Evolutionary conservation across 2,329 filamentous ascomycete species (phyloP), one percentile per base, ranked within the genome.

Genomic region (Trichoderma sp.): DNA sequence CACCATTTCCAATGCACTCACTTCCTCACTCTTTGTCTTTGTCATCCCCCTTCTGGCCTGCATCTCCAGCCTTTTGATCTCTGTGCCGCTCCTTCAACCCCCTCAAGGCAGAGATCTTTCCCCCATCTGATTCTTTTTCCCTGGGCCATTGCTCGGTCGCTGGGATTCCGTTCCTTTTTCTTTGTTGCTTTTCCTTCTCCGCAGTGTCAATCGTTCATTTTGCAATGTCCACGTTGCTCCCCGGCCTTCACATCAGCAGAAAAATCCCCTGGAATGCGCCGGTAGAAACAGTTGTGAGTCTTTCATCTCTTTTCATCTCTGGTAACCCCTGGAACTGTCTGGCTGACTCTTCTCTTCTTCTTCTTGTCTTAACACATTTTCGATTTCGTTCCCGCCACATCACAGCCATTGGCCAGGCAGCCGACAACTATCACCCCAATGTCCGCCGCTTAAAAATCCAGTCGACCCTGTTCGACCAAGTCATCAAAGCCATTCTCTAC

Each of bases 381-480:
- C 64, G 71, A 62, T 74, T 76, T 45, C 64, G 75, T 24, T 71
- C 64, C n/a, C 75, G 75, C 38, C 69, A 60, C 69, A 76, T 76
- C 75, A 76, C 68, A 65, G 75, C 67, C 75, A 21, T 69, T 21
- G 75, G 75, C 71, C 59, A 50, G 18, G 62, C 71, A 27, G 62
- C 75, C 56, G 71, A 76, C 64, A 65, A 74, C 33, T 74, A 66
- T 24, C 68, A 76, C n/a, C 74, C 65, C 27, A 81, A 80, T 75
- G 82, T 78, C 59, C 35, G 77, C 63, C 75, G 69, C 24, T 45
- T 77, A 31, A 59, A 41, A 16, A 72, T 77, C 18, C 71, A 73
- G 35, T 62, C 68, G n/a, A 71, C 77, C 6, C 11, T 63, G 8
- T 41, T 75, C 45, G 73, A 71, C 16, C 68, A 50, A 63, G 31